Evolutionary conservation across 2,329 filamentous ascomycete species (phyloP), one percentile per base, ranked within the genome.

Genomic region (Fusarium sp.): DNA sequence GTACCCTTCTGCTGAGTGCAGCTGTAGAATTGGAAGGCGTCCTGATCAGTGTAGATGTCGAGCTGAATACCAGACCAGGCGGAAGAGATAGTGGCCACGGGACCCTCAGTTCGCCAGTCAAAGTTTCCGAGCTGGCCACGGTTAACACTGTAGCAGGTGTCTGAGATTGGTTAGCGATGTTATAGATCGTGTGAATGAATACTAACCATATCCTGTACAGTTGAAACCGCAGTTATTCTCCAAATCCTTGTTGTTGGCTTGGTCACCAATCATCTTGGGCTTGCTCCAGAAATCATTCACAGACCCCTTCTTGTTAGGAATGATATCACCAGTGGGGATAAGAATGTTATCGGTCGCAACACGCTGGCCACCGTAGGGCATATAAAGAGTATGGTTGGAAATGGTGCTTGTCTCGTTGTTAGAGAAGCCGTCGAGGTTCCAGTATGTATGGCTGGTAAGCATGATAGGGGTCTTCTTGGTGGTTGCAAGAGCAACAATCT

Each of bases 21-120:
- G 71, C 89, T 91, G 86, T 97, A 98, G 77, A 98, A 88, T 83
- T 98, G 95, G 83, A 97, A 91, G 7, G 94, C 95, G 16, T 93
- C 90, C 84, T 97, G 95, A 83, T 97, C 94, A 12, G 92, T 91
- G 82, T 88, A 94, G 75, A 98, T 86, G 65, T 97, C 93, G 64
- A 98, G 80, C 80, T 91, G 90, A 81, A 98, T 97, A 53, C 95
- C 95, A 0, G 93, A 95, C 88, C 90, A 94, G 9, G 88, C 86
- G 42, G 92, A 93, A 6, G 90, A 90, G 33, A 97, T 85, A 12
- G 88, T 89, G 1, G 95, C 91, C 5, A 91, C 87, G 40, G 89
- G 91, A 28, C 85, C 83, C 46, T 85, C 82, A 2, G 82, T 85
- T 60, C 87, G 88, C 93, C 92, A 94, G 84, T 93, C 87, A 79